Base-by-base conservation (phyloP, 805 yeast genomes). In the Candida insectalens region DNA sequence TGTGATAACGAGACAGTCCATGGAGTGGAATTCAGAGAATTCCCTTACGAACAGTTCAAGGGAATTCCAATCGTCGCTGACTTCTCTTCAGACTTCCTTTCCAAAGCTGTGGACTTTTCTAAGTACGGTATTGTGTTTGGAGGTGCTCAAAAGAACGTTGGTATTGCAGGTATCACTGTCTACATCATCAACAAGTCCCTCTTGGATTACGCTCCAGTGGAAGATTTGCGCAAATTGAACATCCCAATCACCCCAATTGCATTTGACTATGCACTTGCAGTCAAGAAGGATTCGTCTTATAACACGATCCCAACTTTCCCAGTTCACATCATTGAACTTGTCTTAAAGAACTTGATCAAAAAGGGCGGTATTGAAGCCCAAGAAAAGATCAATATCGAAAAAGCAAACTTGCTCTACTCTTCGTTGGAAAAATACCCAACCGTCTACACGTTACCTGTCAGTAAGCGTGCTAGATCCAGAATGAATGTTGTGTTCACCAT, bases 121-220 rank as follows among this genome's bases (percentile, higher is more conserved):
- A 78, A 83, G 57, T 89, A 74, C 52, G 97, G 96, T 33, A 63
- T 87, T 19, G 78, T 92, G 41, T 77, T 88, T 74, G 98, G 96
- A 14, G 99, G 99, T 42, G 99, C 97, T 19, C 99, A 92, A 62
- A 92, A 92, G 62, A 92, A 92, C 57, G 85, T 92, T 52, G 98
- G 99, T 36, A 65, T 92, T 51, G 96, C 99, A 7, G 98, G 99
- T 25, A 73, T 92, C 43, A 81, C 96, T 12, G 69, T 92, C 41
- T 89, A 87, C 57, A 89, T 92, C 49, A 78, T 88, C 59, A 85
- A 83, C 60, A 89, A 87, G 56, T 52, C 77, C 1, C 67, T 92
- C 36, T 60, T 92, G 19, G 81, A 76, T 19, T 74, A 74, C 43
- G 75, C 85, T 3, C 45, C 74, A 3, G 83, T 75, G 42, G 79